Evolutionary conservation across 2,329 filamentous ascomycete species (phyloP), one percentile per base, ranked within the genome.

Genomic region (Blastomyces parvus): DNA sequence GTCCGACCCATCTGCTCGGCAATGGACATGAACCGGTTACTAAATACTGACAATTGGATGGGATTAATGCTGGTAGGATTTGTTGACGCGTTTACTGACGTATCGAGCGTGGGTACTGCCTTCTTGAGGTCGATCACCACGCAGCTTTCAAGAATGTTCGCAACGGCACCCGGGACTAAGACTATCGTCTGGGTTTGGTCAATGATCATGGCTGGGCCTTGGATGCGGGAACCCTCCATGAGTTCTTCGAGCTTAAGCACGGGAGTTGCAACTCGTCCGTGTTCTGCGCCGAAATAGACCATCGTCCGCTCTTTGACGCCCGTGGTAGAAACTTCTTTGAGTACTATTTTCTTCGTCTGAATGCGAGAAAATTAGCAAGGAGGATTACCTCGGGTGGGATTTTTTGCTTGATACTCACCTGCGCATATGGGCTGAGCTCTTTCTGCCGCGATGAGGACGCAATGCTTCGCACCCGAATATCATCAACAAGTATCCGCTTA

Each of bases 401-500:
- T n/a, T 17, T 33, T 22, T 38, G 9, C 17, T 11, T 13, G n/a
- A 33, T 56, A 56, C 53, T 56, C 53, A 56, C 53, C 72, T 92
- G 96, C 0, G 94, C 88, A 58, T 87, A 79, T 1, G 86, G 84
- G 7, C 79, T 83, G 82, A 72, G 91, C 85, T 64, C 83, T 78
- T 74, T 89, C 87, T 66, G 83, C 73, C 65, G 80, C 77, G 30
- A 82, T 76, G 14, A 83, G 75, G 55, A 85, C 78, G 90, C 91
- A 65, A 96, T 95, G 7, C 90, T 91, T 59, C 93, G 84, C 3
- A 93, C 90, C 59, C 92, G 86, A 3, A 97, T 89, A 72, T 96
- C 92, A 65, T 96, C 92, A 2, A 97, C 84, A 44, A 96, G 89
- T 58, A 96, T 88, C 62, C 95, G 88, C 60, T 91, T 83, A 61